These are phyloP conservation scores for Calocera cornea DNA, from an alignment of 768 basidiomycete genomes.

Conservation along the genomic window DNA sequence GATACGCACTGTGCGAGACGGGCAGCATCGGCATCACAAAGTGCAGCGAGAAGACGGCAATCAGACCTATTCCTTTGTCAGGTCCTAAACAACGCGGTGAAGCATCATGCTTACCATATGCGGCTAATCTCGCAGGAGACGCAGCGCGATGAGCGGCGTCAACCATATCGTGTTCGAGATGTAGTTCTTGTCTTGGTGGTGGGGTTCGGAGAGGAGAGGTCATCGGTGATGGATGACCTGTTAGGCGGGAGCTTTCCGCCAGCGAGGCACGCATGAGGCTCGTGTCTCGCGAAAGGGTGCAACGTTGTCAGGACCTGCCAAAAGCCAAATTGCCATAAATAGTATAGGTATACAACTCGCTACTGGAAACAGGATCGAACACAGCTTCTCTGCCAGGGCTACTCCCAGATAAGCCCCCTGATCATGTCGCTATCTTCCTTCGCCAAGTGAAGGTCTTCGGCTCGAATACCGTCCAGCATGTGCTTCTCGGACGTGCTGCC, in stretches of 20 bases:
- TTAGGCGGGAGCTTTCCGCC: not conserved
- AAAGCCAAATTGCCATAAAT: not conserved
- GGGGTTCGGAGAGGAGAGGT: not conserved
- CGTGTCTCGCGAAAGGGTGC: not conserved
- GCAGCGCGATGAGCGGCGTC: not conserved
- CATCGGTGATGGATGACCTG: not conserved
- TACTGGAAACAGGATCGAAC: not conserved
- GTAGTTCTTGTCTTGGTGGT: not conserved
- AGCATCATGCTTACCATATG: not conserved
- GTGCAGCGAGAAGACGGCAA: not conserved
- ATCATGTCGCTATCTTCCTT: conserved; percentile 17
- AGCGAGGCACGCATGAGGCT: not conserved
- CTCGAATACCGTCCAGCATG: conserved; percentile 51
- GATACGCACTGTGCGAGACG: not conserved
- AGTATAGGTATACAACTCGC: not conserved
- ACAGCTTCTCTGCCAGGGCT: not conserved
- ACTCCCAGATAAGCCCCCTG: not conserved
- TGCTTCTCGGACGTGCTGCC: conserved; percentile 58
- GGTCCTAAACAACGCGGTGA: not conserved
- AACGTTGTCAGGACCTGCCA: not conserved
- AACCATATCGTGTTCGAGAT: not conserved
- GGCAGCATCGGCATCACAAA: not conserved
- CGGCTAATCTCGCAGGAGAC: not conserved
- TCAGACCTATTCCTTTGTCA: not conserved
- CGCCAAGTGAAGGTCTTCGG: conserved; percentile 27